phyloP scores from a whole-genome alignment of 1,284 basidiomycete species.

The Sanghuangporus weigelae region DNA sequence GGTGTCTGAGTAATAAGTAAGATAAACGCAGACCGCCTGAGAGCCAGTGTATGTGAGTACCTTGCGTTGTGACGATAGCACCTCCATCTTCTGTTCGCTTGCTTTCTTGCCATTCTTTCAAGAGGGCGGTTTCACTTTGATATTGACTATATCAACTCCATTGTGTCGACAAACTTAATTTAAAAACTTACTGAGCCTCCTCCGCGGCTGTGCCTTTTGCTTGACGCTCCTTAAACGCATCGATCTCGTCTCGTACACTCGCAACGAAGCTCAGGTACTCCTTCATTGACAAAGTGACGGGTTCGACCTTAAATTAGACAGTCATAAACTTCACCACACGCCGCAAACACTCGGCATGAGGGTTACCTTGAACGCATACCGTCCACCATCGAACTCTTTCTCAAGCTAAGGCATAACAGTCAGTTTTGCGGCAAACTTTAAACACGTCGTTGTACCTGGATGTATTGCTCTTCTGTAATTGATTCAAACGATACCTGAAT shows the following conservation, averaged over 20 bases:
- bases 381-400: constrained; percentile 55
- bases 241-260: constrained; percentile 38
- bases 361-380: constrained; percentile 48
- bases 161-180: too few relatives aligned
- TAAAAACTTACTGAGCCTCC: constrained; percentile 42
- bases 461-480: constrained; percentile 41
- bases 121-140: constrained; percentile 29
- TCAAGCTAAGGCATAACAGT: constrained; percentile 36
- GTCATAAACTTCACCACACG: not conserved
- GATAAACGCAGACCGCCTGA: not conserved
- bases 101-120: constrained; percentile 31
- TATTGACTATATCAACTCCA: not conserved
- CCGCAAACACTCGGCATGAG: constrained; percentile 16
- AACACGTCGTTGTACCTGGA: constrained; percentile 29
- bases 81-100: not conserved
- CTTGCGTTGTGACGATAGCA: not conserved
- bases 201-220: constrained; percentile 32
- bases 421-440: not conserved
- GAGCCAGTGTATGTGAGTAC: not conserved
- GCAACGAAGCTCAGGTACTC: constrained; percentile 43
- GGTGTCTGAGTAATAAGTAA: constrained; percentile 7
- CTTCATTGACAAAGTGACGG: constrained; percentile 46
- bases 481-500: constrained; percentile 42
- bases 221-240: constrained; percentile 38
- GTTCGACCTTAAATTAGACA: constrained; percentile 37